Conservation (phyloP, 345 rosid genomes). For the Trapa incisa region DNA sequence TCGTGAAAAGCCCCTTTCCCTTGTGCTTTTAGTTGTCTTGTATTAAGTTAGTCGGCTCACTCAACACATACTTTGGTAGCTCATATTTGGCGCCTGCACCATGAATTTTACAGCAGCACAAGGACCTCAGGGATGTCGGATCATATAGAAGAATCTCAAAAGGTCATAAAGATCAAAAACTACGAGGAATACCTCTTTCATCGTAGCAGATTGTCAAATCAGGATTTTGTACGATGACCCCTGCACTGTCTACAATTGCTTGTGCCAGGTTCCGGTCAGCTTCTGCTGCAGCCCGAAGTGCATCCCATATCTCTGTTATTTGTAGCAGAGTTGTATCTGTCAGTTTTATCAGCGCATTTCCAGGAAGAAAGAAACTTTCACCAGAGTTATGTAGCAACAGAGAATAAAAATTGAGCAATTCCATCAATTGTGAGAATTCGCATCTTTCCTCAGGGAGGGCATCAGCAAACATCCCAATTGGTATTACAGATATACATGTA, state of each 20-base stretch:
- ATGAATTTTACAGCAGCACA: neutral
- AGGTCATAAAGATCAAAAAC: neutral
- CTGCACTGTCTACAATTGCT: constrained; percentile 79
- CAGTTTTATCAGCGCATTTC: neutral
- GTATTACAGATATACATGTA: neutral
- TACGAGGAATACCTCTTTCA: constrained; percentile 51
- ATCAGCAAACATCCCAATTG: neutral
- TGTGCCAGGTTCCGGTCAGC: constrained; percentile 61
- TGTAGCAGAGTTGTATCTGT: neutral
- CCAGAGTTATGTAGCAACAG: neutral
- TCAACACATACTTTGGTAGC: constrained; percentile 79
- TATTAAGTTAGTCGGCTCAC: constrained; percentile 84
- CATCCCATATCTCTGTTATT: constrained; percentile 78
- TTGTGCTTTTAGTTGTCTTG: constrained; percentile 26
- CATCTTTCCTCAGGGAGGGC: neutral
- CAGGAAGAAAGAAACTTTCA: neutral
- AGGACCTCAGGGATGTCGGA: neutral
- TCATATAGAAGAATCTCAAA: neutral
- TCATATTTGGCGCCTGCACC: constrained; percentile 78
- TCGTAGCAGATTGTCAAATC: constrained; percentile 79
- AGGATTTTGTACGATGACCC: constrained; percentile 66
- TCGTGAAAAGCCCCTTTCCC: neutral
- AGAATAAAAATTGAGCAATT: neutral
- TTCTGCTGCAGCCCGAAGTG: constrained; percentile 82
- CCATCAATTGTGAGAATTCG: neutral